Conservation (phyloP, 2,329 filamentous ascomycete genomes). For the Epichloe baconii region DNA sequence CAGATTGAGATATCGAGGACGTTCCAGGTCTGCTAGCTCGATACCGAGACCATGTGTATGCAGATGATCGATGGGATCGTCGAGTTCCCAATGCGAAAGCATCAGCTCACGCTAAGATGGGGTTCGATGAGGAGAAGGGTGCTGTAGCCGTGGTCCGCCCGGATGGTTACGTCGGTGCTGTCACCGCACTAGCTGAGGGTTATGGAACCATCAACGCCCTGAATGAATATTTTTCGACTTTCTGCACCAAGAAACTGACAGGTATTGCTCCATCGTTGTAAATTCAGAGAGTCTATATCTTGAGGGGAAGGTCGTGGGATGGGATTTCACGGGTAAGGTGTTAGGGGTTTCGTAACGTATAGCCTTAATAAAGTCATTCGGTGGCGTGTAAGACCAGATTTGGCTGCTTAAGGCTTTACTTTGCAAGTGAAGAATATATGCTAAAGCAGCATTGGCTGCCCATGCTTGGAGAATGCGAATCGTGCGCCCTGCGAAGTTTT, state of each 20-base stretch:
- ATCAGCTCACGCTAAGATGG: constrained; percentile 78
- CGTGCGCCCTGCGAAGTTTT: no score
- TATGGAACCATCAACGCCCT: constrained; percentile 67
- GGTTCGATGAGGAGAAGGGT: constrained; percentile 57
- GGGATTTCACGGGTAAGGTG: neutral
- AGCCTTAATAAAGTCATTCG: neutral
- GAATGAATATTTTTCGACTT: constrained; percentile 68
- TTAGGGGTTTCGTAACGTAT: neutral
- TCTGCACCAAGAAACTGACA: constrained; percentile 45
- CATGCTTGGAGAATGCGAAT: no score
- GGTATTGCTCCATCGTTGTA: neutral
- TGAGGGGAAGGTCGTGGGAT: neutral
- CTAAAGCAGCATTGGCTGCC: no score
- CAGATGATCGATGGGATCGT: constrained; percentile 67
- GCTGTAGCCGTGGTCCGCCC: constrained; percentile 75
- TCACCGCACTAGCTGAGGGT: constrained; percentile 61
- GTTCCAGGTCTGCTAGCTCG: constrained; percentile 58
- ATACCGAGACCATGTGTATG: constrained; percentile 74
- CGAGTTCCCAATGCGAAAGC: constrained; percentile 56
- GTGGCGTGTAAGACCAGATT: neutral
- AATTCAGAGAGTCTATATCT: neutral
- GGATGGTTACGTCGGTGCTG: constrained; percentile 75
- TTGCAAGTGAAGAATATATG: no score
- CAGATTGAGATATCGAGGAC: constrained; percentile 61
- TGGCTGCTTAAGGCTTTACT: no score